phyloP scores from a whole-genome alignment of 106 monocot genomes.

The Acanthochlamys bracteata region DNA sequence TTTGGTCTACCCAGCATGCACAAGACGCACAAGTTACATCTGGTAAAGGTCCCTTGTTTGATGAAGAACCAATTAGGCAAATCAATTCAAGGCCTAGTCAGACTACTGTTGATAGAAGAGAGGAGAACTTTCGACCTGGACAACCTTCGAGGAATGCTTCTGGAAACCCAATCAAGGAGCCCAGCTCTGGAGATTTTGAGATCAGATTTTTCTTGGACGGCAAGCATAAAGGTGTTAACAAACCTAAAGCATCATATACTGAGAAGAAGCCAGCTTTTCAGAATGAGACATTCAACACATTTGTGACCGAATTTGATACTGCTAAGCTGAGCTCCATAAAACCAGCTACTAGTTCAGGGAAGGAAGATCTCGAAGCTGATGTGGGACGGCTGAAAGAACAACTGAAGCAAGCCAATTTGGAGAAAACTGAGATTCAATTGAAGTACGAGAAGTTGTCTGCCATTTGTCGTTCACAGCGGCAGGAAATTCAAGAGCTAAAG shows the following conservation, averaged over 20 bases:
- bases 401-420: conserved; percentile 60
- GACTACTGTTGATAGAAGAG: conserved; percentile 15
- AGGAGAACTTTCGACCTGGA: conserved; percentile 4
- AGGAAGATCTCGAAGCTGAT: conserved; percentile 50
- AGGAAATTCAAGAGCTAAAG: conserved; percentile 92
- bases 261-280: conserved; percentile 22
- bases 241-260: conserved; percentile 18
- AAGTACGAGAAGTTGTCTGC: conserved; percentile 87
- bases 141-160: conserved; percentile 3
- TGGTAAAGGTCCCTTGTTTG: conserved; percentile 38
- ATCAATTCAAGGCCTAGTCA: conserved; percentile 20
- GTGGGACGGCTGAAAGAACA: conserved; percentile 64
- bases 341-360: conserved; percentile 15
- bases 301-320: conserved; percentile 62
- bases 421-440: conserved; percentile 68
- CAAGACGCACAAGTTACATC: conserved; percentile 24
- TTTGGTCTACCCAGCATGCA: conserved; percentile 82
- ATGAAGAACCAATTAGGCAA: conserved; percentile 33
- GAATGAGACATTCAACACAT: conserved; percentile 46
- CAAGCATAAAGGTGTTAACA: conserved; percentile 20
- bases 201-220: conserved; percentile 54
- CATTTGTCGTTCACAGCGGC: conserved; percentile 86
- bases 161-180: conserved; percentile 19
- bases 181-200: conserved; percentile 52
- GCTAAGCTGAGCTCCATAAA: conserved; percentile 21